Base-by-base conservation (phyloP, 495 filamentous ascomycete genomes). In the Hamigera avellanea region DNA sequence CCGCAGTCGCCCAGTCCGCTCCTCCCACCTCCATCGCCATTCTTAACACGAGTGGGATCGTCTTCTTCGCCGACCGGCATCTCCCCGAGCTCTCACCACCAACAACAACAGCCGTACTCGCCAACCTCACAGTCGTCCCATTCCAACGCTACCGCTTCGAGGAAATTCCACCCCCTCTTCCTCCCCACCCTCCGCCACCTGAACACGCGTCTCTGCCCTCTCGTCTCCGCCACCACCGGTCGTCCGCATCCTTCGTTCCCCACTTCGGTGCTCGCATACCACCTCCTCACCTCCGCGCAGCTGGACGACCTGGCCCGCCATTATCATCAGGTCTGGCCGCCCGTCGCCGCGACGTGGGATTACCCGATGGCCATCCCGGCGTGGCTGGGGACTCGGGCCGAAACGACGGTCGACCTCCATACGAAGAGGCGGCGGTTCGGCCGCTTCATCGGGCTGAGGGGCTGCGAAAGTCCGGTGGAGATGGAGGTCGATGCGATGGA, bases 301-400 rank as follows among this genome's bases (percentile, higher is more conserved):
- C 72, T 87, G 28, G 83, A 93, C 49, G 53, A 53, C 25, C 75
- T 93, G 5, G 83, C 84, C 6, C 59, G 64, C 26, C 80, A 81
- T 53, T 91, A 85, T 57, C 78, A 86, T 55, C 85, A 94, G 52
- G 62, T 71, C 31, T 60, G 43, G 70, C 78, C 35, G 64, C 76
- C 27, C 45, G 57, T 53, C 13, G 42, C 37, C 0, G 73, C 62
- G 48, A 78, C 72, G 1, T 35, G 36, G 26, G 49, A 59, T n/a
- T 91, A 93, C 52, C 85, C 86, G 2, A 69, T 59, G n/a, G 45
- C 34, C 1, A 67, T 78, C 4, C 42, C 43, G 10, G 41, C 58
- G 7, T 62, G 64, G 68, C 27, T 70, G 6, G 52, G 58, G 0
- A 44, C 51, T 1, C 30, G 29, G 3, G 36, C 41, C 3, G 54